These are phyloP conservation scores for Rosa rugosa DNA, from an alignment of 306 rosid species.

Conservation along the genomic window DNA sequence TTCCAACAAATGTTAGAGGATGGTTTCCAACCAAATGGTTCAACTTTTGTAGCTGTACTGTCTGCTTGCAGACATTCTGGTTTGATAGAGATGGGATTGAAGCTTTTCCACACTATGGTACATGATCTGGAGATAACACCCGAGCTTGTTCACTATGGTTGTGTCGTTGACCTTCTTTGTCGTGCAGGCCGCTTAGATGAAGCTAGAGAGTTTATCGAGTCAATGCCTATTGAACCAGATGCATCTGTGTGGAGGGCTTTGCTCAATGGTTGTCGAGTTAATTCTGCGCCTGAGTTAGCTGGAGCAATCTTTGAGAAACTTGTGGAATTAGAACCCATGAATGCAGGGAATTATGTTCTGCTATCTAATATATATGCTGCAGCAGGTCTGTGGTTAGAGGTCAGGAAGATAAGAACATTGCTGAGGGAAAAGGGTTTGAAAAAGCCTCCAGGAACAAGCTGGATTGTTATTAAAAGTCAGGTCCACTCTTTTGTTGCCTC, in stretches of 20 bases:
- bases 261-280: slow-evolving; percentile 42
- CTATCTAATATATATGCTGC: slow-evolving; percentile 49
- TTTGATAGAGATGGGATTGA: slow-evolving; percentile 36
- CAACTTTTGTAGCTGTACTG: slow-evolving; percentile 39
- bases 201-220: slow-evolving; percentile 40
- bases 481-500: slow-evolving; percentile 36
- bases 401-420: slow-evolving; percentile 32
- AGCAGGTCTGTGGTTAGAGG: slow-evolving; percentile 43
- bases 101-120: slow-evolving; percentile 41
- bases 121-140: slow-evolving; percentile 39
- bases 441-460: slow-evolving; percentile 44
- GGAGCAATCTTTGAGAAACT: slow-evolving; percentile 37
- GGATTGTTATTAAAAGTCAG: slow-evolving; percentile 41
- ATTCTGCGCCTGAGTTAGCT: slow-evolving; percentile 27
- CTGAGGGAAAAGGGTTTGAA: slow-evolving; percentile 39
- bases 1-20: slow-evolving; percentile 36
- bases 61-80: slow-evolving; percentile 60
- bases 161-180: slow-evolving; percentile 50
- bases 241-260: slow-evolving; percentile 56
- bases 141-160: slow-evolving; percentile 47
- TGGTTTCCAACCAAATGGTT: slow-evolving; percentile 37
- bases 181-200: slow-evolving; percentile 43
- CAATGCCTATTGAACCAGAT: slow-evolving; percentile 40
- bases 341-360: slow-evolving; percentile 45
- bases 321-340: slow-evolving; percentile 44